These are phyloP conservation scores for Daedaleopsis nitida DNA, from an alignment of 768 basidiomycete genomes.

Conservation along the genomic window DNA sequence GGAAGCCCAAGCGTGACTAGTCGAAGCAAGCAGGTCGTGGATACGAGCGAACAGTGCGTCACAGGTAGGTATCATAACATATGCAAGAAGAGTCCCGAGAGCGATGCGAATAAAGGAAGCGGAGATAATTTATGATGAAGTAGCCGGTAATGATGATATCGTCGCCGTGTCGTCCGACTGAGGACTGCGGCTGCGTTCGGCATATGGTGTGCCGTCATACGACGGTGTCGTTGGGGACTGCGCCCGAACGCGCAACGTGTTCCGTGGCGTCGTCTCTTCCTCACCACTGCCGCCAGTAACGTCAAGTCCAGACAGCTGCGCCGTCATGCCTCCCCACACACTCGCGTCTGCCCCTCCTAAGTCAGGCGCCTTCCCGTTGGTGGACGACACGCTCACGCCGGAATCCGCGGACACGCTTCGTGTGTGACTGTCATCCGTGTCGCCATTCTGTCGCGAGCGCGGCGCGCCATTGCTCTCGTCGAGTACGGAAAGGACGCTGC, in stretches of 20 bases:
- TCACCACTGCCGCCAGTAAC: neutral
- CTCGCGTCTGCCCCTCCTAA: conserved; percentile 9
- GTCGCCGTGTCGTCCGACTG: conserved; percentile 31
- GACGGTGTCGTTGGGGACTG: conserved; percentile 24
- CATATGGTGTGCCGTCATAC: conserved; percentile 22
- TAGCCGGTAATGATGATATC: conserved; percentile 15
- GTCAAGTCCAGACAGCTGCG: neutral
- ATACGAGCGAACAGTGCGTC: neutral
- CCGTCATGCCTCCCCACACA: conserved; percentile 8
- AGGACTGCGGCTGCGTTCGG: conserved; percentile 32
- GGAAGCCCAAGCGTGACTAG: neutral
- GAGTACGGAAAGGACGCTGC: conserved; percentile 70
- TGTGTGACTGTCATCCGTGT: conserved; percentile 8
- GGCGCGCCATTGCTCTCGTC: conserved; percentile 52
- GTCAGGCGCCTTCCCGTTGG: conserved; percentile 22
- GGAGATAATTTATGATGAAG: neutral
- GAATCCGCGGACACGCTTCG: conserved; percentile 17
- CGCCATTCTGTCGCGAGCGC: conserved; percentile 28
- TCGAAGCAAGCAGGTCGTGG: neutral
- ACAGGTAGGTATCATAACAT: neutral
- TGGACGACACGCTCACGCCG: conserved; percentile 22
- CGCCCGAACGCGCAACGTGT: conserved; percentile 35
- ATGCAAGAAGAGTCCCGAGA: neutral
- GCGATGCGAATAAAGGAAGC: neutral
- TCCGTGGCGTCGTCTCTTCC: conserved; percentile 49